phyloP scores from a whole-genome alignment of 2,329 filamentous ascomycete species.

The Aspergillus aculeatus region DNA sequence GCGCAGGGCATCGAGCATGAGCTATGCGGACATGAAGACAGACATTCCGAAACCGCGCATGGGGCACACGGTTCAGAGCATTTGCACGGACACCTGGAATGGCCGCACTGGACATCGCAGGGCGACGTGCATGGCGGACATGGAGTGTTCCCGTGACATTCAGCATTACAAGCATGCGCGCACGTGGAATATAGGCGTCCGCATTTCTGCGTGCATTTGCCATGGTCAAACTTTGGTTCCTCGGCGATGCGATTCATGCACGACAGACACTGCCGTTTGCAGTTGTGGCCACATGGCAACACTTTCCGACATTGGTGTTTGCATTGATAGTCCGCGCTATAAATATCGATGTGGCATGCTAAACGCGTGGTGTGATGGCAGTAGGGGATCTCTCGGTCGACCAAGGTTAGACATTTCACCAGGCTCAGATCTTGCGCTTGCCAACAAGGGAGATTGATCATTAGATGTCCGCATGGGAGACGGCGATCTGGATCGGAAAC shows the following conservation, averaged over 20 bases:
- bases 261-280: constrained; percentile 48
- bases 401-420: constrained; percentile 51
- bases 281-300: constrained; percentile 60
- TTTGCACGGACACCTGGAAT: constrained; percentile 55
- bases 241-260: constrained; percentile 46
- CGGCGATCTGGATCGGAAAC: constrained; percentile 6
- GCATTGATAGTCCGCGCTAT: constrained; percentile 48
- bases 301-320: constrained; percentile 44
- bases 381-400: constrained; percentile 51
- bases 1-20: constrained; percentile 59
- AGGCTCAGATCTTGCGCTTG: constrained; percentile 44
- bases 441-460: constrained; percentile 33
- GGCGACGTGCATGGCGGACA: constrained; percentile 32
- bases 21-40: constrained; percentile 56
- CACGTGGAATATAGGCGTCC: constrained; percentile 55
- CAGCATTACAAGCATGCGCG: constrained; percentile 52
- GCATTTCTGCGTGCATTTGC: constrained; percentile 44
- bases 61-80: constrained; percentile 63
- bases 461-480: constrained; percentile 32
- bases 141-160: constrained; percentile 51
- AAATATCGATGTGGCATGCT: constrained; percentile 52
- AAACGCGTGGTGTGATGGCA: constrained; percentile 57
- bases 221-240: constrained; percentile 45
- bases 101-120: constrained; percentile 59
- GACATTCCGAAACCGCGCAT: constrained; percentile 57